These are phyloP conservation scores for Melianthus villosus DNA, from an alignment of 441 rosid genomes.

Conservation along the genomic window DNA sequence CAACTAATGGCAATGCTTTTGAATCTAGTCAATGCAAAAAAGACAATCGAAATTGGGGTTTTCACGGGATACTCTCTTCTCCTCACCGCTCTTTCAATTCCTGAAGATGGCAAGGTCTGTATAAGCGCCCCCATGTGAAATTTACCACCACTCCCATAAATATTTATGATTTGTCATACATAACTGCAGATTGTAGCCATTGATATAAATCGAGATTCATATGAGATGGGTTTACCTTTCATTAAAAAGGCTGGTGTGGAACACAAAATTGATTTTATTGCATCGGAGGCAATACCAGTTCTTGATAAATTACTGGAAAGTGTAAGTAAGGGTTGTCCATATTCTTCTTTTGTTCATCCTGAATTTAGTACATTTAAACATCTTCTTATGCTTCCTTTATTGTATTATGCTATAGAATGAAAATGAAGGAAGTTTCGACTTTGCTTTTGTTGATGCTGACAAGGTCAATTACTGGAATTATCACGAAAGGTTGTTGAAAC, in stretches of 20 bases:
- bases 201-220: conserved; percentile 21
- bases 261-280: conserved; percentile 33
- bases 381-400: background rate
- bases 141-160: background rate
- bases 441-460: conserved; percentile 58
- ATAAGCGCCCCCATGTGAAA: background rate
- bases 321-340: conserved; percentile 9
- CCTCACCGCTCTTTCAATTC: conserved; percentile 37
- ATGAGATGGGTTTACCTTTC: conserved; percentile 28
- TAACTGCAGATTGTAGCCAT: conserved; percentile 25
- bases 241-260: conserved; percentile 38
- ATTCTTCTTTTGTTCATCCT: no score
- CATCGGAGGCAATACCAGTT: conserved; percentile 24
- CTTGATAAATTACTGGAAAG: conserved; percentile 25
- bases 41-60: conserved; percentile 38
- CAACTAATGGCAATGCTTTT: conserved; percentile 28
- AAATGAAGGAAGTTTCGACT: conserved; percentile 49
- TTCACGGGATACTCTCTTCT: conserved; percentile 49
- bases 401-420: conserved; percentile 13
- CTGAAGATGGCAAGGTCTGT: conserved; percentile 30
- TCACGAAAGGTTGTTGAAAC: conserved; percentile 41
- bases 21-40: conserved; percentile 27
- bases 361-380: no score
- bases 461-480: conserved; percentile 34
- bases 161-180: background rate